Evolutionary conservation across 2,329 filamentous ascomycete genomes (phyloP).

Genomic region (Sporothrix variecibatus): DNA sequence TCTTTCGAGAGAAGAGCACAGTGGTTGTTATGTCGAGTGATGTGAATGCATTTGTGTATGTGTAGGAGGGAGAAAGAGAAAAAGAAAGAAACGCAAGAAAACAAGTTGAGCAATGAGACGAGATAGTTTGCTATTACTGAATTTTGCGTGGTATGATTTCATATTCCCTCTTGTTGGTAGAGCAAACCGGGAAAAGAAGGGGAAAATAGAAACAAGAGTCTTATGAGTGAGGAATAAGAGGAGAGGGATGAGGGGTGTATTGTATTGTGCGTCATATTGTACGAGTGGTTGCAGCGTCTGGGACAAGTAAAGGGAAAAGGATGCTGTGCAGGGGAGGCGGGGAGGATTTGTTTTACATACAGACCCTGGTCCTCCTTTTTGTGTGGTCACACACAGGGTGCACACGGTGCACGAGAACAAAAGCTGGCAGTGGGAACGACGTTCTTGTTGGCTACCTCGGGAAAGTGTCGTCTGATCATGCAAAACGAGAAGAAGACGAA

Average conservation of each 20-base stretch:
- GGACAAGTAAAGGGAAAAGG: neutral
- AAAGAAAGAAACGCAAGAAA: neutral
- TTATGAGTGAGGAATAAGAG: conserved; percentile 4
- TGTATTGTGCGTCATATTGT: neutral
- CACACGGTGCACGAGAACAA: neutral
- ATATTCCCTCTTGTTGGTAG: neutral
- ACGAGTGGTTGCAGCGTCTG: neutral
- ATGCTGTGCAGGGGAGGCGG: neutral
- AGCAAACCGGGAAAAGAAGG: neutral
- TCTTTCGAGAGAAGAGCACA: neutral
- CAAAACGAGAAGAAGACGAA: neutral
- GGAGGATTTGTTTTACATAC: conserved; percentile 16
- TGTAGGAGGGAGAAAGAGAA: neutral
- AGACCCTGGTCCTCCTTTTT: conserved; percentile 4
- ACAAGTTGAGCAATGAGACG: neutral
- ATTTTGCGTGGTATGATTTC: neutral
- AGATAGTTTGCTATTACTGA: neutral
- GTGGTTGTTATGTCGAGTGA: neutral
- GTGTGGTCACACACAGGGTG: neutral
- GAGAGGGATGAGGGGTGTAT: neutral
- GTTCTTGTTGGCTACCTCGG: neutral
- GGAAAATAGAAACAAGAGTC: neutral
- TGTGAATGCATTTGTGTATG: neutral
- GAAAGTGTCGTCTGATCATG: conserved; percentile 12
- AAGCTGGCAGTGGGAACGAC: too few species aligned